These are phyloP conservation scores for Schwanniomyces polymorphus DNA, from an alignment of 805 yeast species.

Conservation along the genomic window DNA sequence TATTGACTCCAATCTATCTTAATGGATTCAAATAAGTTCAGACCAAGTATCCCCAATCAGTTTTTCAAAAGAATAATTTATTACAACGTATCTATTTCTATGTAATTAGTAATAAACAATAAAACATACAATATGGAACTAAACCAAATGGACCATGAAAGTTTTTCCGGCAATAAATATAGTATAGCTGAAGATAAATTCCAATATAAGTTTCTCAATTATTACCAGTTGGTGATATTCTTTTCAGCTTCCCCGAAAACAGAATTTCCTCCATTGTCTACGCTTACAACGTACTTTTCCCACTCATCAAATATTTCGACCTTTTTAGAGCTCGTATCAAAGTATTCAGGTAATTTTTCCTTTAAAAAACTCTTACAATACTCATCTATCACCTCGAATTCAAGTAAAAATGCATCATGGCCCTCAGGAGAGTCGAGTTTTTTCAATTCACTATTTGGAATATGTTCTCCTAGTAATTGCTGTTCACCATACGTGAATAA, in stretches of 20 bases:
- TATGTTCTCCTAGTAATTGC: constrained; percentile 70
- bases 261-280: constrained; percentile 51
- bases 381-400: constrained; percentile 78
- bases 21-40: too few relatives aligned
- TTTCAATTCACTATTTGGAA: constrained; percentile 68
- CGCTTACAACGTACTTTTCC: constrained; percentile 35
- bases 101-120: too few relatives aligned
- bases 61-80: too few relatives aligned
- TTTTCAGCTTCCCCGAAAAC: constrained; percentile 93
- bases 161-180: too few relatives aligned
- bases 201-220: neutral
- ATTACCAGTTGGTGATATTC: constrained; percentile 85
- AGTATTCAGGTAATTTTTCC: constrained; percentile 57
- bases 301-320: constrained; percentile 45
- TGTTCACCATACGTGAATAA: constrained; percentile 91
- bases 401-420: constrained; percentile 93
- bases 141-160: too few relatives aligned
- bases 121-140: too few relatives aligned
- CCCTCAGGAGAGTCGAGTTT: constrained; percentile 91
- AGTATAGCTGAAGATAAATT: neutral
- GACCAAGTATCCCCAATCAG: too few relatives aligned
- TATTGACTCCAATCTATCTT: too few relatives aligned
- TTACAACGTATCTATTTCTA: too few relatives aligned
- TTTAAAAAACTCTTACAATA: constrained; percentile 67
- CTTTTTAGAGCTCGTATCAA: constrained; percentile 39